Evolutionary conservation across 2,329 filamentous ascomycete species (phyloP), one percentile per base, ranked within the genome.

Genomic region (Stemphylium lycopersici): DNA sequence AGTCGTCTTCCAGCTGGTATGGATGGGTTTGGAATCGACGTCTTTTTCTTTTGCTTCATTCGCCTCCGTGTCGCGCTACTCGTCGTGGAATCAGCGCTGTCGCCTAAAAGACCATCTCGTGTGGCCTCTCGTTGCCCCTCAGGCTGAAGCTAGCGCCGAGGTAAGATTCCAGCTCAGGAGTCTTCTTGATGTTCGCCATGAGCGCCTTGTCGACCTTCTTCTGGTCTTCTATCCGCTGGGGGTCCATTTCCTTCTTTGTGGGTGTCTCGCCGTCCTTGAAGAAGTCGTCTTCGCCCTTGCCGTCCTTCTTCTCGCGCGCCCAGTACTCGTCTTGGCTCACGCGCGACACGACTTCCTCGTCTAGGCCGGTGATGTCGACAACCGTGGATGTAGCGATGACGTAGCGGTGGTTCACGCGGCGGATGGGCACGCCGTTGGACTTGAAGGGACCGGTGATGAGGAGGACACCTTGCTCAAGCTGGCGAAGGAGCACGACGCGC

Each of bases 401-500:
- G 81, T 95, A 95, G 82, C 90, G 89, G 78, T 91, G 84, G 84
- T 96, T 96, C 78, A 96, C 90, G 79, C 84, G 88, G 82, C 95
- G 90, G 76, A 99, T 88, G 67, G 95, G 95, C 60, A 99, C 95
- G 80, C 95, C 95, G 85, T 99, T 99, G 83, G 98, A 89, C 87
- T 98, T 98, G 90, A 98, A 99, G 79, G 95, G 95, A 71, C 95
- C 95, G 76, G 95, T 99, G 74, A 99, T 92, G 78, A 99, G 90
- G 79, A 99, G 91, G 66, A 96, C 90, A 81, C 95, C 95, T 84
- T 97, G 91, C 75, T 90, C 86, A 77, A 98, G 92, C 80, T 89
- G 87, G 87, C 97, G 97, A 78, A 99, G 90, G 80, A 97, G 92
- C 76, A 99, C 86, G 75, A 98, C 95, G 79, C 95, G 95, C 91